Base-by-base conservation (phyloP, 345 rosid genomes). In the Bretschneidera sinensis region DNA sequence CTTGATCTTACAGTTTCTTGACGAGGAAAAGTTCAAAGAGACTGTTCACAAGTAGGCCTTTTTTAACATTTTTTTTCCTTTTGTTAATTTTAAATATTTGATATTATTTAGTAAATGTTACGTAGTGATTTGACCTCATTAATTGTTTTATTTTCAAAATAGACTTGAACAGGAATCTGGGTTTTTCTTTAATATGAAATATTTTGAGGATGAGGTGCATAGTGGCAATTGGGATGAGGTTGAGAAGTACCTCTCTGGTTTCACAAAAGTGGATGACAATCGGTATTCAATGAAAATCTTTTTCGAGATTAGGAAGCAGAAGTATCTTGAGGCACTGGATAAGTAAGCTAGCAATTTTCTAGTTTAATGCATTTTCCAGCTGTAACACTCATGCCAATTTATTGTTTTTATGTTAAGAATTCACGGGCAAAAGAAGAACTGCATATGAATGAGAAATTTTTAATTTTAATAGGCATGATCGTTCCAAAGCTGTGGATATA, bases 131-230 rank as follows among this genome's bases (percentile, higher is more conserved):
- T 57, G 64, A 48, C 20, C 68, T 58, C 57, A 48, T 71, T 69
- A 48, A 59, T 72, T 60, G 33, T 28, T 65, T 71, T 61, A 24
- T 53, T 43, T 60, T n/a, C n/a, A 10, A 53, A 62, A 34, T 77
- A 94, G 99, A 83, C 96, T 94, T 70, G 99, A 94, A 64, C 97
- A 90, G 83, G 97, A 94, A 76, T 90, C 99, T 74, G 99, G 99
- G 24, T 94, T 94, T 82, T 94, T 83, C 96, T 94, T 94, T 73
- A 94, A 90, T 73, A 86, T 90, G 95, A 94, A 88, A 78, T 82
- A 94, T 85, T 94, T 94, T 61, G 99, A 94, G 83, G 99, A 94
- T 67, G 97, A 90, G 78, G 99, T 94, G 61, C 97, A 86, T 45
- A 83, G 74, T 66, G 99, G 99, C 11, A 94, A 88, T 56, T 94